Percentiles rank a stretch among this genome's conserved stretches.
Conservation (phyloP, 495 filamentous ascomycete species). For the Neurospora africana region DNA sequence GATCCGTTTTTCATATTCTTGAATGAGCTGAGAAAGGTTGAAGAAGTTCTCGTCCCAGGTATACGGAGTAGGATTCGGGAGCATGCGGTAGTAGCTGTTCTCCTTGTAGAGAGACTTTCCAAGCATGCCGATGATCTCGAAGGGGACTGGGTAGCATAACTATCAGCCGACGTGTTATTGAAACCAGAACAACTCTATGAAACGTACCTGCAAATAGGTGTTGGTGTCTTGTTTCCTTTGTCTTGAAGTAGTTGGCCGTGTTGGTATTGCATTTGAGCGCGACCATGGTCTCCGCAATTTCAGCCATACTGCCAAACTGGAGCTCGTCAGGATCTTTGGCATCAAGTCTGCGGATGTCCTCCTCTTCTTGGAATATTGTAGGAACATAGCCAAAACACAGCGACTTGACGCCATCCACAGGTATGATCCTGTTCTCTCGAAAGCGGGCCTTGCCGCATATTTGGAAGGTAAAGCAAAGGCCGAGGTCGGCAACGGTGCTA, state of each 20-base stretch:
- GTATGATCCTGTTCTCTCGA: constrained; percentile 33
- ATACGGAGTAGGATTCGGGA: constrained; percentile 40
- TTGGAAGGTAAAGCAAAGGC: constrained; percentile 37
- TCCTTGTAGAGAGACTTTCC: constrained; percentile 33
- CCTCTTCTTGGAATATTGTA: constrained; percentile 30
- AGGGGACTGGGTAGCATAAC: no score
- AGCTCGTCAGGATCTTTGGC: constrained; percentile 23
- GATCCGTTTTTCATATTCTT: no score
- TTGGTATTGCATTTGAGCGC: constrained; percentile 33
- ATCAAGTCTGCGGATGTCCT: constrained; percentile 25
- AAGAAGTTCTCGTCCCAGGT: constrained; percentile 36
- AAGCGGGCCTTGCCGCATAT: constrained; percentile 32
- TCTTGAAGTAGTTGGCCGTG: constrained; percentile 29
- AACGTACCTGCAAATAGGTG: constrained; percentile 42
- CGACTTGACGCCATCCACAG: constrained; percentile 34
- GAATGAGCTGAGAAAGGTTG: constrained; percentile 23
- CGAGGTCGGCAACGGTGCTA: constrained; percentile 29
- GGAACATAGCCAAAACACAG: constrained; percentile 37
- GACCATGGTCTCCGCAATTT: constrained; percentile 36
- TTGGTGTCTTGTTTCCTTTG: constrained; percentile 19
- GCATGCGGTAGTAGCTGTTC: constrained; percentile 31
- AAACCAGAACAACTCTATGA: no score
- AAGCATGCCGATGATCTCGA: constrained; percentile 43
- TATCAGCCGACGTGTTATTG: no score
- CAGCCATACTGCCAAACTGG: constrained; percentile 25